Evolutionary conservation across 768 basidiomycete genomes (phyloP).

Genomic region (Sporobolomyces roseus): DNA sequence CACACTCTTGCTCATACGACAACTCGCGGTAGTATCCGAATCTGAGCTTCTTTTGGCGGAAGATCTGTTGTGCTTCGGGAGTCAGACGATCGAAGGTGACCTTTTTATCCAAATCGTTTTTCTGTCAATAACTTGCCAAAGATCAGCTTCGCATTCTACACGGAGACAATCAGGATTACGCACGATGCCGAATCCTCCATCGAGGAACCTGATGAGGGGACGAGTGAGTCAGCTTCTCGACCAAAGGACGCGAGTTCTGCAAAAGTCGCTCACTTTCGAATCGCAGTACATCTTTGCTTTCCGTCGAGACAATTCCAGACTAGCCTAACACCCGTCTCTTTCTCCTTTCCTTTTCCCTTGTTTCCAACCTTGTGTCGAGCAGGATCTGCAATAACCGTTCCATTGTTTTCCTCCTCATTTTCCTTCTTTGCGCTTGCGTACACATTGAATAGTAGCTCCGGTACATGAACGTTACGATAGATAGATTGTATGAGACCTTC

Average conservation of each 20-base stretch:
- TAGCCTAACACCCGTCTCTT: background rate
- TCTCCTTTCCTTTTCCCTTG: background rate
- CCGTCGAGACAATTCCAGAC: conserved; percentile 29
- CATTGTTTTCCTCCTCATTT: background rate
- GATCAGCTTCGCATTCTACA: no score
- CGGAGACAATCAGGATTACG: background rate
- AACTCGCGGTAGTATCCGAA: conserved; percentile 25
- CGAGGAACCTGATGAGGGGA: conserved; percentile 3
- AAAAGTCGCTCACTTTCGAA: conserved; percentile 5
- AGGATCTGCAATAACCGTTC: background rate
- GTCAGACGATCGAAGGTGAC: background rate
- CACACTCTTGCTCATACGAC: conserved; percentile 5
- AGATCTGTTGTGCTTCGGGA: background rate
- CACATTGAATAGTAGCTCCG: conserved; percentile 34
- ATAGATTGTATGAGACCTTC: conserved; percentile 22
- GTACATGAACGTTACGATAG: conserved; percentile 24
- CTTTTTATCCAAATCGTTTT: no score
- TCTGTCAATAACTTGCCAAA: no score
- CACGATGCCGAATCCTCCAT: background rate
- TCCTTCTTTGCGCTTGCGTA: background rate
- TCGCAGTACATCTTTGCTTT: conserved; percentile 28
- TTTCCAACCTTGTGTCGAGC: background rate
- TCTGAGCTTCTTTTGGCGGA: conserved; percentile 1
- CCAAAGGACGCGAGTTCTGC: no score
- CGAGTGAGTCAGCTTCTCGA: background rate